A percentile compares a stretch with the other conserved stretches of the same genome.
Evolutionary conservation across 495 filamentous ascomycete genomes (phyloP).

Genomic region (Aspergillus panamensis): DNA sequence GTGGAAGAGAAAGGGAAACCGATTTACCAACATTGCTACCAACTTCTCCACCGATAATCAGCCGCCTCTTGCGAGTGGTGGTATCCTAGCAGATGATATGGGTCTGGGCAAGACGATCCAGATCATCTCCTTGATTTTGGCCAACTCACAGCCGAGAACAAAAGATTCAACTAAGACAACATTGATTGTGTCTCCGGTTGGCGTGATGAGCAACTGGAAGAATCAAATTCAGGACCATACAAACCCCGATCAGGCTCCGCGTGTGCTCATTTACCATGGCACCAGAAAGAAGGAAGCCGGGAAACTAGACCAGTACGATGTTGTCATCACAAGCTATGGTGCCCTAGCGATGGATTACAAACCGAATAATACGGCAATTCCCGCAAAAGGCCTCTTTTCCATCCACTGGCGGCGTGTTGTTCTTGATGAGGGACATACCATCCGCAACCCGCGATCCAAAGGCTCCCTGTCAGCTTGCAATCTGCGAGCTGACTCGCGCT

Average conservation of each 20-base stretch:
- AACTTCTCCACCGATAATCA: conserved; percentile 56
- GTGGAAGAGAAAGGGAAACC: conserved; percentile 60
- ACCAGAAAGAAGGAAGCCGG: conserved; percentile 50
- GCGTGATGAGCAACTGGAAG: conserved; percentile 92
- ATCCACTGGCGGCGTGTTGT: conserved; percentile 78
- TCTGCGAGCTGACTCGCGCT: conserved; percentile 68
- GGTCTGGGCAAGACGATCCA: conserved; percentile 91
- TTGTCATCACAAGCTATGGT: conserved; percentile 85
- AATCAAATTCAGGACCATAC: conserved; percentile 77
- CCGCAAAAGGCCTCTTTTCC: conserved; percentile 53
- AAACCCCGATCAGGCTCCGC: conserved; percentile 53
- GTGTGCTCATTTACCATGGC: conserved; percentile 75
- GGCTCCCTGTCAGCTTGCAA: conserved; percentile 62
- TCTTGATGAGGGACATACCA: conserved; percentile 83
- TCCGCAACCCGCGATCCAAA: conserved; percentile 75
- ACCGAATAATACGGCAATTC: conserved; percentile 28
- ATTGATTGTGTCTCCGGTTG: conserved; percentile 77
- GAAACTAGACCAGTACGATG: conserved; percentile 58
- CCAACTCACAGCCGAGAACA: conserved; percentile 47
- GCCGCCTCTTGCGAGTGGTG: conserved; percentile 70
- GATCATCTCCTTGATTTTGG: conserved; percentile 75
- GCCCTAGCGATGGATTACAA: conserved; percentile 46
- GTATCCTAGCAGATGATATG: conserved; percentile 92
- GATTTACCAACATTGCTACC: conserved; percentile 74
- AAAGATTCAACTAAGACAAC: conserved; percentile 52